Evolutionary conservation across 2,329 filamentous ascomycete genomes (phyloP), one percentile per base, ranked within the genome.

Genomic region (Claviceps monticola): DNA sequence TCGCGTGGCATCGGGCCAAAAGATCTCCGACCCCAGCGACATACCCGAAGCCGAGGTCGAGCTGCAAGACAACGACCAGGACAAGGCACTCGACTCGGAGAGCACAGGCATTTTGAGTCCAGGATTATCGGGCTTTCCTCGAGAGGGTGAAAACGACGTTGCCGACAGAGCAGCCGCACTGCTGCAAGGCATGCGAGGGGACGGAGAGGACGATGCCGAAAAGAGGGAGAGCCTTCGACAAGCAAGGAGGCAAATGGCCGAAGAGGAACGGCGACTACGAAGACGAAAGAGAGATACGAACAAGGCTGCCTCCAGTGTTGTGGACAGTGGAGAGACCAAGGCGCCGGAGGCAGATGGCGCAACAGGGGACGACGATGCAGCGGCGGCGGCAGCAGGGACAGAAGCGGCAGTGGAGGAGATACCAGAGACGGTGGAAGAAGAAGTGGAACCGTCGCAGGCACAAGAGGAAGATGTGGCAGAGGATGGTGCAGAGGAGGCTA

Each of bases 1-100:
- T 36, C 86, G 91, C 55, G 80, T 96, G 50, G 88, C 91, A 16
- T 91, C 85, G 17, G 91, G 90, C 8, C 88, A 95, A 61, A 79
- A 91, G 62, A 84, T 94, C n/a, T 87, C 64, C 2, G 88, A 95
- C 53, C 59, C 74, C 50, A 73, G 76, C 59, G 83, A 85, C 60
- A 77, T 76, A 14, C 74, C 79, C 49, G 80, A 82, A 52, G 68
- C 73, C 29, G 79, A 78, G 51, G 66, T 60, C 2, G 66, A 58
- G 56, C 59, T 62, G 60, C 66, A 54, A 61, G 62, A 51, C 62
- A 61, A 34, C 9, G 42, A 16, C 14, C 21, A 55, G 56, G 67
- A 61, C 59, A 60, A 53, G 64, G 51, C 69, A 16, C 67, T 68
- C 46, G 70, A 74, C 44, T 72, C 78, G 21, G 77, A 79, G 42